Base-by-base conservation (phyloP, 768 basidiomycete genomes). In the Lactifluus piperatus region DNA sequence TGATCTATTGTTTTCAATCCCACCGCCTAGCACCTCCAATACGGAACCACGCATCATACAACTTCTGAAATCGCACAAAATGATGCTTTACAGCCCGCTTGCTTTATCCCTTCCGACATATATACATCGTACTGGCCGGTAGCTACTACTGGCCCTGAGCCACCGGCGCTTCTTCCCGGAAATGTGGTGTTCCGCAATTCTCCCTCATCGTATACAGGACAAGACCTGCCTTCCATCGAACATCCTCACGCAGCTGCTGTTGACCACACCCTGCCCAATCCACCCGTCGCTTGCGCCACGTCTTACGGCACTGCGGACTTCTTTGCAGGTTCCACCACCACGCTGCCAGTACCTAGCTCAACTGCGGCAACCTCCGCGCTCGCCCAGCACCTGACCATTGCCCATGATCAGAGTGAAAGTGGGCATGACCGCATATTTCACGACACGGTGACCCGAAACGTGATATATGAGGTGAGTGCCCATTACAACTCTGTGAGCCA, bases 381-480 rank as follows among this genome's bases (percentile, higher is more conserved):
- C 22, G 29, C 29, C 47, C 47, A 26, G 27, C 20, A 43, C 18
- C 58, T 32, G 46, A 50, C 26, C 58, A 54, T 60, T 46, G 53
- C 49, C 62, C 53, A 13, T 1, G 11, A 55, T 37, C 62, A 61
- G 48, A 26, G 45, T 63, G 62, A 41, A 63, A 63, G 58, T 54
- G 62, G 58, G 62, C 58, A 63, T 61, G 24, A 61, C 62, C 58
- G 4, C 49, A 16, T 32, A 8, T 20, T 22, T 13, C 59, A 29
- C 27, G 53, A 36, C 6, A n/a, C 43, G 43, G 20, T 1, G 5
- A 18, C 20, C 34, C 53, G 29, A 32, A 10, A 58, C 44, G 20
- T 22, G 32, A 34, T 26, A 37, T 63, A 55, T 20, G 58, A 47
- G 62, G 62, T 63, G 24, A 63, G 62, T 61, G 36, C 62, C 62